Percentiles rank a stretch among this genome's conserved stretches.
phyloP scores from a whole-genome alignment of 352 stramenopile species.

The Pythium aristosporum region DNA sequence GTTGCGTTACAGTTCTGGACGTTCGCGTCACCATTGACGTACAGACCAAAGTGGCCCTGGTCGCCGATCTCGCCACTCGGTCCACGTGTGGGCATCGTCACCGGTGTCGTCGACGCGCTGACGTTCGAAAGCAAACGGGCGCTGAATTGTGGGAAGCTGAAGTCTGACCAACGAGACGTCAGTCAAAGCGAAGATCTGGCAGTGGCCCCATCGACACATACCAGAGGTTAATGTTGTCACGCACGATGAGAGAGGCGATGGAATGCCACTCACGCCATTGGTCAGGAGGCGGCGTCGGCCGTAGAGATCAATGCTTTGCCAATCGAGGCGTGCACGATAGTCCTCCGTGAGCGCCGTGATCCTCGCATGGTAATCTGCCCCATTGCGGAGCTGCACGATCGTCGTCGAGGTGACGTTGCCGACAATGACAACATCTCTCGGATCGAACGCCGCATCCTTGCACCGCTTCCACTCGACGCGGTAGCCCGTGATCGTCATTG shows the following conservation, averaged over 20 bases:
- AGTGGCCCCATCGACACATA: slow-evolving; percentile 22
- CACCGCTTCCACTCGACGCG: slow-evolving; percentile 57
- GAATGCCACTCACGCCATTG: slow-evolving; percentile 51
- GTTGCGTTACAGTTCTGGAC: slow-evolving; percentile 92
- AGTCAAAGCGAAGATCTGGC: background rate
- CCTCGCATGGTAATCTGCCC: slow-evolving; percentile 72
- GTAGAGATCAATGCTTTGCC: slow-evolving; percentile 86
- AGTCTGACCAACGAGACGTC: slow-evolving; percentile 41
- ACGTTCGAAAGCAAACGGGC: slow-evolving; percentile 75
- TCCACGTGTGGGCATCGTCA: slow-evolving; percentile 60
- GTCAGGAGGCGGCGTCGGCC: slow-evolving; percentile 50
- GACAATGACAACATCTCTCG: slow-evolving; percentile 41
- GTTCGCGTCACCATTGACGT: slow-evolving; percentile 86
- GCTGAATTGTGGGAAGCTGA: slow-evolving; percentile 76
- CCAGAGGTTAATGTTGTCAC: slow-evolving; percentile 50
- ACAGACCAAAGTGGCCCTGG: slow-evolving; percentile 89
- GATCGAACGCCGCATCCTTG: slow-evolving; percentile 30
- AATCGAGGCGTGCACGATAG: slow-evolving; percentile 35
- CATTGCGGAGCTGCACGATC: slow-evolving; percentile 57
- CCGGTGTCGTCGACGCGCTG: slow-evolving; percentile 36
- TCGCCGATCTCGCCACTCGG: slow-evolving; percentile 82
- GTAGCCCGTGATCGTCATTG: slow-evolving; percentile 86
- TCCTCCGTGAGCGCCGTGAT: slow-evolving; percentile 83
- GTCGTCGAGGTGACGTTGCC: slow-evolving; percentile 93
- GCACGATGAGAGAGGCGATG: slow-evolving; percentile 45